Conservation (phyloP, 257 asterid genomes). For the Apocynum venetum region DNA sequence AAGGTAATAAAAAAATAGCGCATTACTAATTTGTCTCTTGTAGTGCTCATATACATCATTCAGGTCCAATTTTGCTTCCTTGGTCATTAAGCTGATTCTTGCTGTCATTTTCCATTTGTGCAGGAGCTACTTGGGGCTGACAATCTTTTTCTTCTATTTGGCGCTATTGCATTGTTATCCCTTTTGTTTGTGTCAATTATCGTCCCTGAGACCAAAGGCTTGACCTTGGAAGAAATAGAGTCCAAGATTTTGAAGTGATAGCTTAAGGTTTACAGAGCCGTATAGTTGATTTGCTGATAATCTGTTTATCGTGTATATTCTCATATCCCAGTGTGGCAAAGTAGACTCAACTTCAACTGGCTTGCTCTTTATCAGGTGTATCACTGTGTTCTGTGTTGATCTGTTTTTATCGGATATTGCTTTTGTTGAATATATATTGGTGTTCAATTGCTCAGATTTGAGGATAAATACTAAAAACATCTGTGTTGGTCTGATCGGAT, state of each 20-base stretch:
- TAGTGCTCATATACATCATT: neutral
- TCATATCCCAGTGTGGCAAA: neutral
- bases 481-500: too few relatives aligned
- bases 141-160: constrained; percentile 85
- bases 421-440: neutral
- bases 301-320: neutral
- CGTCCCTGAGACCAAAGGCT: constrained; percentile 98
- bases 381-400: neutral
- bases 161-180: constrained; percentile 66
- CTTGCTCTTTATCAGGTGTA: neutral
- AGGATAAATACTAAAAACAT: neutral
- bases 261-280: neutral
- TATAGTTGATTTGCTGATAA: neutral
- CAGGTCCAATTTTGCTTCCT: neutral
- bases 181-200: constrained; percentile 49
- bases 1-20: constrained; percentile 44
- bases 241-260: constrained; percentile 70
- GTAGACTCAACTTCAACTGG: neutral
- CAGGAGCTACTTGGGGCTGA: constrained; percentile 93
- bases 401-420: neutral
- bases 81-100: constrained; percentile 2
- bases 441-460: neutral
- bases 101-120: constrained; percentile 14
- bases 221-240: constrained; percentile 98
- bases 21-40: neutral